Conservation (phyloP, 768 basidiomycete genomes). For the Porpolomopsis calyptriformis region DNA sequence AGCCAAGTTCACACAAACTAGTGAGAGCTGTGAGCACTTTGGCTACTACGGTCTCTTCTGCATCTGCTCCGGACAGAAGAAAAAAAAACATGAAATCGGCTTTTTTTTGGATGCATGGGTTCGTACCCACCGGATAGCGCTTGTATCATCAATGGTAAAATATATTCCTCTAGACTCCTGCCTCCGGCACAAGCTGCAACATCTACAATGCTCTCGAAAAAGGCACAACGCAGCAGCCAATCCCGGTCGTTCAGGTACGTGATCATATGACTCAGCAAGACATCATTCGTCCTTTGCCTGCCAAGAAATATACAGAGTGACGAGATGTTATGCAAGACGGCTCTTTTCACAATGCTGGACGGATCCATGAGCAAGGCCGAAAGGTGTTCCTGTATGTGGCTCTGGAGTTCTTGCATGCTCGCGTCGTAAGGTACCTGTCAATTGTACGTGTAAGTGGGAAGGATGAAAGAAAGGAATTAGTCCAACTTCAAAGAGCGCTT, state of each 20-base stretch:
- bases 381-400: conserved; percentile 78
- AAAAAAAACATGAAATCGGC: conserved; percentile 6
- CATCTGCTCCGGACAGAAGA: conserved; percentile 42
- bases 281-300: conserved; percentile 87
- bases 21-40: conserved; percentile 82
- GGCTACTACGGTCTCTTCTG: conserved; percentile 90
- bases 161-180: conserved; percentile 88
- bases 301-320: conserved; percentile 90
- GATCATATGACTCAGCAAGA: conserved; percentile 82
- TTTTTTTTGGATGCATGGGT: neutral
- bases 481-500: conserved; percentile 69
- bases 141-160: conserved; percentile 92
- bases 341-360: conserved; percentile 83
- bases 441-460: neutral
- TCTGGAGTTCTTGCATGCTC: conserved; percentile 76
- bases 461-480: neutral
- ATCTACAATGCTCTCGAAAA: conserved; percentile 93
- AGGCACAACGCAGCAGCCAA: conserved; percentile 83
- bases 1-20: conserved; percentile 77
- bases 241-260: conserved; percentile 85
- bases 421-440: conserved; percentile 82
- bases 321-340: conserved; percentile 78
- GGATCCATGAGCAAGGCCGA: conserved; percentile 80
- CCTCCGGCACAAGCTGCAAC: conserved; percentile 92
- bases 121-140: conserved; percentile 72